A percentile compares a stretch with the other conserved stretches of the same genome.
phyloP scores from a whole-genome alignment of 2,329 filamentous ascomycete genomes.

The Trichoderma hamatum region DNA sequence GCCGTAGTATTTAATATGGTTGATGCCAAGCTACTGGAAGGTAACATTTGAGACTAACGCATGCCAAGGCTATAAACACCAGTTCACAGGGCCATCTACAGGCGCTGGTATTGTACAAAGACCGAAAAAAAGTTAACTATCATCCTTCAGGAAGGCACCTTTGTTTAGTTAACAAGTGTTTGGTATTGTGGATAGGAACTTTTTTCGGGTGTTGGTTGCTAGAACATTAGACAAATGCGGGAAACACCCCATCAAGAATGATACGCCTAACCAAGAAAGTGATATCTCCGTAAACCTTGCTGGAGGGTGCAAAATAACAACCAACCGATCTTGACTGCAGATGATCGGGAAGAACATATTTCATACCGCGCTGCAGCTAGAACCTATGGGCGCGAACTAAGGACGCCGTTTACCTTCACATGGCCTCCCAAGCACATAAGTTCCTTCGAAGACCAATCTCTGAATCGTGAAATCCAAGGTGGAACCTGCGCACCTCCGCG shows the following conservation, averaged over 20 bases:
- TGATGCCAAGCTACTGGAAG: neutral
- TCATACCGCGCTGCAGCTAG: neutral
- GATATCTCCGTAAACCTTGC: neutral
- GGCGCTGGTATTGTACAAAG: neutral
- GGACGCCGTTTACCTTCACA: neutral
- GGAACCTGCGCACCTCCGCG: neutral
- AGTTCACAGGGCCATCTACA: neutral
- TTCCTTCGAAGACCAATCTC: neutral
- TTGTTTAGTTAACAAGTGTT: neutral
- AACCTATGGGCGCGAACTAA: neutral
- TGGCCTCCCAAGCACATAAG: constrained; percentile 8
- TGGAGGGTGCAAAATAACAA: neutral
- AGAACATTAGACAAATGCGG: constrained; percentile 3
- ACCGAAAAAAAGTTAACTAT: neutral
- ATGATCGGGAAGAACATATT: neutral
- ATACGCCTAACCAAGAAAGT: neutral
- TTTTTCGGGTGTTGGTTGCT: constrained; percentile 1
- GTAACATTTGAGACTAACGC: neutral
- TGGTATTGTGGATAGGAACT: constrained; percentile 4
- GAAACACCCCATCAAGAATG: neutral
- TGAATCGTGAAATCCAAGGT: neutral
- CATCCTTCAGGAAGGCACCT: constrained; percentile 15
- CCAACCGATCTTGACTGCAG: neutral
- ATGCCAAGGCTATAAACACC: neutral
- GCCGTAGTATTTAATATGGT: neutral